Base-by-base conservation (phyloP, 108 stramenopile species). In the Skeletonema tropicum region DNA sequence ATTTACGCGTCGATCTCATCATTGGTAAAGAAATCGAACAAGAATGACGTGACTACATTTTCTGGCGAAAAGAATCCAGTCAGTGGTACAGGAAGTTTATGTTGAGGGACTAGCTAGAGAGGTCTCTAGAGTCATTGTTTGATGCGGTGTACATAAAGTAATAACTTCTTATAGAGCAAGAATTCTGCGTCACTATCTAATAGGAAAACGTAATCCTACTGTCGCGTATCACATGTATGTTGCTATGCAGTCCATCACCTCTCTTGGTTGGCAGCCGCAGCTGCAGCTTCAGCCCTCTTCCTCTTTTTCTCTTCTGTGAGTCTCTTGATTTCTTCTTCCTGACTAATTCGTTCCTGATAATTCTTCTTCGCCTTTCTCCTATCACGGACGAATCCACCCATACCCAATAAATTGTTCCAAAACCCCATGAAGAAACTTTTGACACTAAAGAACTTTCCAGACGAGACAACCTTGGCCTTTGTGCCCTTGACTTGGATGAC, bases 381-480 rank as follows among this genome's bases (percentile, higher is more conserved):
- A 49, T 77, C 84, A 57, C 86, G 85, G 48, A 95, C 89, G 69
- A 95, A 93, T 10, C 92, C 94, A 60, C 89, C 46, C 94, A 95
- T 95, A 23, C 94, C 94, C 29, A 95, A 60, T 11, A 92, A 49
- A 75, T 95, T 95, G 71, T 92, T 95, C 79, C 82, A 90, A 70
- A 92, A 95, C 65, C 94, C 93, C 85, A 94, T 80, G 21, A 92
- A 29, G 63, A 92, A 94, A 12, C 86, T 86, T 58, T 84, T 77
- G 67, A 87, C 60, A 32, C 89, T 88, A 63, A 85, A 92, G 59
- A 92, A 92, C 49, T 88, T 92, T 31, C 91, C 91, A 30, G 87
- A 86, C 15, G 77, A 82, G 36, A 73, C 80, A 6, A 80, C 67
- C 69, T 92, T 91, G 39, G 75, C 67, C 64, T 84, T 90, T 35